Conservation (phyloP, 1,139 yeast species). For the Debaryomycetaceae sp. region DNA sequence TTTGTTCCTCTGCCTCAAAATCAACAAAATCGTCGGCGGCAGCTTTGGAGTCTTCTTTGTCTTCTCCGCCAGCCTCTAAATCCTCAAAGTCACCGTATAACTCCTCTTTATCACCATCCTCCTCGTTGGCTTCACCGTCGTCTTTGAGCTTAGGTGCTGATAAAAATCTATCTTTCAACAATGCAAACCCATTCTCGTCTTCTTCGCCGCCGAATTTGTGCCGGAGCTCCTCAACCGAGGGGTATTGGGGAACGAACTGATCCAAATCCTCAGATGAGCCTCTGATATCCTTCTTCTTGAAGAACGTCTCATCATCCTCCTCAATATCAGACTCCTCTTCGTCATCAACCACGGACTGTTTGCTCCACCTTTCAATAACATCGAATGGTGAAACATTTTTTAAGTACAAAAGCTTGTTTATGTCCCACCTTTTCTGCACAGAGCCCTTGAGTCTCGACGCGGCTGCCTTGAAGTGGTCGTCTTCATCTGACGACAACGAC, state of each 20-base stretch:
- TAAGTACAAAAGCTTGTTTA: constrained; percentile 75
- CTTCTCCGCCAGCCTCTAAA: constrained; percentile 40
- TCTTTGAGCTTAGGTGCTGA: constrained; percentile 57
- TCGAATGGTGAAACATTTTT: constrained; percentile 72
- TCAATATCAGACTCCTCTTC: constrained; percentile 46
- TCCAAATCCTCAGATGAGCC: constrained; percentile 30
- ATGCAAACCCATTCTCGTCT: constrained; percentile 42
- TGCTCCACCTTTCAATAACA: constrained; percentile 72
- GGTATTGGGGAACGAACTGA: constrained; percentile 32
- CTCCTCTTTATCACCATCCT: constrained; percentile 46
- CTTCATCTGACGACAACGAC: constrained; percentile 39
- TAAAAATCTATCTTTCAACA: constrained; percentile 57
- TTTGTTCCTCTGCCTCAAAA: constrained; percentile 49
- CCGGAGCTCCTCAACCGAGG: constrained; percentile 47
- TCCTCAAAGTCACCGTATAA: constrained; percentile 79
- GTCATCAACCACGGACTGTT: constrained; percentile 39
- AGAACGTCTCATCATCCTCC: constrained; percentile 52
- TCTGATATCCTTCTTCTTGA: constrained; percentile 44
- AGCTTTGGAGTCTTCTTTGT: constrained; percentile 16
- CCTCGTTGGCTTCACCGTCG: constrained; percentile 28
- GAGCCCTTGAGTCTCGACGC: constrained; percentile 46
- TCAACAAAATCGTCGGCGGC: constrained; percentile 50
- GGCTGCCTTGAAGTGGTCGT: constrained; percentile 30
- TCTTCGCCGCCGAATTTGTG: constrained; percentile 51
- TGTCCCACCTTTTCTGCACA: constrained; percentile 59